These are phyloP conservation scores for Ambrosia trifida DNA, from an alignment of 129 eudicot species.

Conservation along the genomic window DNA sequence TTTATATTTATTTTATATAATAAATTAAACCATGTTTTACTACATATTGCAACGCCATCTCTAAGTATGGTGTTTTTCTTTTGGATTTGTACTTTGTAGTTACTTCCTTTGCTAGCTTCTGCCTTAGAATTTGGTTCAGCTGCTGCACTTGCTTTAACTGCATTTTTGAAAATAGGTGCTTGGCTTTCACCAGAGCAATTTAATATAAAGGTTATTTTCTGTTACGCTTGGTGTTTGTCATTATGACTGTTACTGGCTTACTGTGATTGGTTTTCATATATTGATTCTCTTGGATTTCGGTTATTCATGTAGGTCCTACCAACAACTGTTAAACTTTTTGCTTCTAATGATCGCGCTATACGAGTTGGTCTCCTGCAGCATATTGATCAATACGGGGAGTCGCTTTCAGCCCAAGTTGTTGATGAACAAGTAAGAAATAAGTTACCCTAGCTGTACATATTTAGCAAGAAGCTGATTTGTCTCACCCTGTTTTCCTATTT, in stretches of 20 bases:
- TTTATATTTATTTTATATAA: not conserved
- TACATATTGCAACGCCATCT: slow-evolving; percentile 3
- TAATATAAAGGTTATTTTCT: slow-evolving; percentile 55
- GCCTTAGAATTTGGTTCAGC: slow-evolving; percentile 96
- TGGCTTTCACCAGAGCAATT: slow-evolving; percentile 92
- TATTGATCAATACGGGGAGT: slow-evolving; percentile 91
- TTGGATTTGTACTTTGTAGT: slow-evolving; percentile 35
- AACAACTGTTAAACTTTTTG: slow-evolving; percentile 84
- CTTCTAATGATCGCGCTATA: slow-evolving; percentile 91
- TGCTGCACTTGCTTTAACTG: slow-evolving; percentile 95
- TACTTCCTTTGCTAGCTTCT: slow-evolving; percentile 91
- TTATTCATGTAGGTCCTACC: slow-evolving; percentile 69
- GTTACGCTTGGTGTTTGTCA: not conserved
- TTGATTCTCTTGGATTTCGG: slow-evolving; percentile 13
- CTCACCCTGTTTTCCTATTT: not conserved
- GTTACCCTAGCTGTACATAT: not conserved
- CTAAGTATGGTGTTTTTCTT: slow-evolving; percentile 14
- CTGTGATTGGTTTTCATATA: slow-evolving; percentile 7
- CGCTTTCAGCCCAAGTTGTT: slow-evolving; percentile 81
- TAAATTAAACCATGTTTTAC: not conserved
- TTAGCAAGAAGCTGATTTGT: slow-evolving; percentile 15
- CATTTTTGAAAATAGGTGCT: slow-evolving; percentile 86
- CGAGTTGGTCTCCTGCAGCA: slow-evolving; percentile 93
- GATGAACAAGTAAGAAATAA: slow-evolving; percentile 81
- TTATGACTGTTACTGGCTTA: not conserved